Evolutionary conservation across 148 eudicot genomes (phyloP), one percentile per base, ranked within the genome.

Genomic region (Rhododendron simsii): DNA sequence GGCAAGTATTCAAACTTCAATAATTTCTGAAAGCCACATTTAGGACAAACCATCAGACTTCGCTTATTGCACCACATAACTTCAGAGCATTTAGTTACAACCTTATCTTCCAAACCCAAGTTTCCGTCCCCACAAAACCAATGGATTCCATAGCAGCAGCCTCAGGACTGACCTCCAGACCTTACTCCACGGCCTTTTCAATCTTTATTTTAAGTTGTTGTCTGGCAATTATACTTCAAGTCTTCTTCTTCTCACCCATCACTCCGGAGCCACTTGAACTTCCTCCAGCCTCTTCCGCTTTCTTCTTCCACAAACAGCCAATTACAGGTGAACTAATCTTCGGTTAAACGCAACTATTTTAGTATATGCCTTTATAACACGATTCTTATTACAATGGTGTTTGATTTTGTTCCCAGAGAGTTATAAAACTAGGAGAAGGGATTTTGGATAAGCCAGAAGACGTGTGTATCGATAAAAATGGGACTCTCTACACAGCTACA

Each of bases 381-480:
- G 50, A 48, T 44, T 44, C 13, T 11, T 81, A 48, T 3, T 76
- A 21, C 4, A 41, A 35, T 69, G 45, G 51, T 15, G 4, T 33
- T 65, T 79, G 2, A 39, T 35, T 76, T 48, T 30, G 2, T 33
- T 4, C 21, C 8, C 75, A 96, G 98, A 87, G 87, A 84, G 94
- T 94, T 83, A 84, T 30, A 3, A 96, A 93, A 87, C 87, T 96
- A 53, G 99, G 99, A 85, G 93, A 96, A 93, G 99, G 98, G 55
- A 12, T 80, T 11, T 28, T 96, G 59, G 50, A 89, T 26, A 82
- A 89, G 2, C 95, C 99, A 57, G 99, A 96, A 88, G 99, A 91
- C 63, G 89, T 95, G 16, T 89, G 93, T 53, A 81, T 95, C 51
- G 95, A 92, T 71, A 91, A 93, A 86, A 83, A 87, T 53, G 99